Conservation (phyloP, 371 early-diverging fungal genomes). For the Lichtheimia ornata region DNA sequence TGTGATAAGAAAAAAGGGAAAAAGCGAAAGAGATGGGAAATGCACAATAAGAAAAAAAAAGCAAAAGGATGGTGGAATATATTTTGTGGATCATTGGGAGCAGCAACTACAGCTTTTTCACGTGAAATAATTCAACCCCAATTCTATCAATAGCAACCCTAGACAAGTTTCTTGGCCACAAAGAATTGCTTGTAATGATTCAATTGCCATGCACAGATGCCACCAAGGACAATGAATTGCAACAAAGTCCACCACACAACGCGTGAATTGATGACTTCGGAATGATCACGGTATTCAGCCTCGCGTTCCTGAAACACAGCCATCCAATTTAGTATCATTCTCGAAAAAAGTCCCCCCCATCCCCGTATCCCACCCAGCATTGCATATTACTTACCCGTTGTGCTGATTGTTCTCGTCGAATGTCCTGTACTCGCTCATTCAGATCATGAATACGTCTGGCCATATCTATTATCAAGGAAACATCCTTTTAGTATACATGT, state of each 20-base stretch:
- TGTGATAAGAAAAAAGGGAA: neutral
- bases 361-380: neutral
- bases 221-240: slow-evolving; percentile 78
- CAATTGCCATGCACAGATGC: slow-evolving; percentile 92
- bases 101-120: neutral
- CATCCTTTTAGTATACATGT: neutral
- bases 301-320: slow-evolving; percentile 70
- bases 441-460: slow-evolving; percentile 75
- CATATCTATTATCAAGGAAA: slow-evolving; percentile 55
- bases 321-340: neutral
- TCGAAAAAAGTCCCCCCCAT: neutral
- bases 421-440: slow-evolving; percentile 79
- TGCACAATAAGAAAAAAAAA: neutral
- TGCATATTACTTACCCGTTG: slow-evolving; percentile 72
- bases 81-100: too few species aligned
- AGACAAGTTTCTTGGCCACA: slow-evolving; percentile 92
- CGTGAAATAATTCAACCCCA: neutral
- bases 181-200: slow-evolving; percentile 91
- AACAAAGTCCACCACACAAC: slow-evolving; percentile 89
- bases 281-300: slow-evolving; percentile 84
- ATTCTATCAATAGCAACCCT: slow-evolving; percentile 11
- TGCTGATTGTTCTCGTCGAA: slow-evolving; percentile 86
- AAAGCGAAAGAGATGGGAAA: neutral
- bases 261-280: slow-evolving; percentile 81
- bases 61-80: neutral